Percentiles rank a stretch among this genome's conserved stretches.
Conservation (phyloP, 495 filamentous ascomycete species). For the Trichocladium uniseriatum region DNA sequence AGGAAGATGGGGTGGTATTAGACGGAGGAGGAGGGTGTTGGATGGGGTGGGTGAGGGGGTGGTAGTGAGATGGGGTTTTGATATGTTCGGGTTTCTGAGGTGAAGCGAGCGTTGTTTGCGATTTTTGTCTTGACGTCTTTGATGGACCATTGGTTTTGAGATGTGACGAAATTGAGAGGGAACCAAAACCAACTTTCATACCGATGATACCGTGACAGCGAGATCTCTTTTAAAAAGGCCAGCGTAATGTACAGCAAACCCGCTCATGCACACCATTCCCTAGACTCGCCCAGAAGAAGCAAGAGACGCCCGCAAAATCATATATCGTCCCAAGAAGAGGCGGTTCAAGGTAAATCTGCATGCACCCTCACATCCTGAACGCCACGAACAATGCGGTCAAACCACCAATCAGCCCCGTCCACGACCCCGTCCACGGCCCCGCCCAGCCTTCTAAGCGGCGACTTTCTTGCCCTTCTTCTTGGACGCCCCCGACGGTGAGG, state of each 20-base stretch:
- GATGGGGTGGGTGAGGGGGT: neutral
- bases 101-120: too few relatives aligned
- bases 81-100: too few relatives aligned
- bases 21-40: too few relatives aligned
- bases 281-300: neutral
- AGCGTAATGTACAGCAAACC: too few relatives aligned
- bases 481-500: conserved; percentile 35
- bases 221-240: neutral
- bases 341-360: conserved; percentile 5
- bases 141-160: too few relatives aligned
- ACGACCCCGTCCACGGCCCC: too few relatives aligned
- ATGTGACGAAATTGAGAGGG: too few relatives aligned
- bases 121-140: too few relatives aligned
- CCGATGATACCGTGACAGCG: too few relatives aligned
- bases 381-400: conserved; percentile 23
- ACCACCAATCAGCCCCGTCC: conserved; percentile 6
- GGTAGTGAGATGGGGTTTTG: neutral
- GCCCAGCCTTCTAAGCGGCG: conserved; percentile 3
- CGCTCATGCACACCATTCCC: neutral
- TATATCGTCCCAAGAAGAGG: neutral
- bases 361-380: conserved; percentile 16
- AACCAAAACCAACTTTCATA: too few relatives aligned
- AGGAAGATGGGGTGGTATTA: conserved; percentile 38
- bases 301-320: neutral
- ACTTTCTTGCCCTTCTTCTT: conserved; percentile 78